Conservation (phyloP, 495 filamentous ascomycete genomes). For the Saxophila tyrrhenica region DNA sequence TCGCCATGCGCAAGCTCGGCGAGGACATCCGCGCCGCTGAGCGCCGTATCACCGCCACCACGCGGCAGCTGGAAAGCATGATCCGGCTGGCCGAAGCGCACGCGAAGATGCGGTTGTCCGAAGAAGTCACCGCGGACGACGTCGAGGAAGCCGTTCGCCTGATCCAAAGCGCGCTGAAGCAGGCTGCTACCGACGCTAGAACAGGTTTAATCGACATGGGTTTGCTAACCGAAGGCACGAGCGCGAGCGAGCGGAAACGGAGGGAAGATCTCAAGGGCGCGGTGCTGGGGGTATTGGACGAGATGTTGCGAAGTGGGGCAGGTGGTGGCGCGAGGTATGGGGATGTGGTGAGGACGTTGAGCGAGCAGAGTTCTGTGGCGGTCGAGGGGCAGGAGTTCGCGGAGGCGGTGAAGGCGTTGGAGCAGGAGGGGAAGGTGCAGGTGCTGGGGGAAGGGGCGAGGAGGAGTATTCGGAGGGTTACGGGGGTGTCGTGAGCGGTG, state of each 20-base stretch:
- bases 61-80: constrained; percentile 90
- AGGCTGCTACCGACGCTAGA: constrained; percentile 79
- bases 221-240: constrained; percentile 82
- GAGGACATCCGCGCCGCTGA: constrained; percentile 88
- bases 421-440: constrained; percentile 74
- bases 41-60: constrained; percentile 94
- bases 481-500: constrained; percentile 27
- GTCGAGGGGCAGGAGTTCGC: constrained; percentile 70
- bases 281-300: constrained; percentile 62
- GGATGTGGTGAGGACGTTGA: constrained; percentile 62
- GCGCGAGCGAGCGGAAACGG: constrained; percentile 66
- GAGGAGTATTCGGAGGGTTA: constrained; percentile 70
- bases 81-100: constrained; percentile 93
- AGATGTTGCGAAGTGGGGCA: constrained; percentile 41
- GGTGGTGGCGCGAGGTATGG: constrained; percentile 61
- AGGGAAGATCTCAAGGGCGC: constrained; percentile 78
- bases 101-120: constrained; percentile 85
- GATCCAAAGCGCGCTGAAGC: constrained; percentile 91
- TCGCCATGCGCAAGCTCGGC: constrained; percentile 90
- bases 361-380: constrained; percentile 60
- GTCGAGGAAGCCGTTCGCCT: constrained; percentile 85
- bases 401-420: constrained; percentile 65
- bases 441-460: constrained; percentile 76
- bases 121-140: constrained; percentile 64
- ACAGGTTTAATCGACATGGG: constrained; percentile 97